Evolutionary conservation across 805 yeast genomes (phyloP), one percentile per base, ranked within the genome.

Genomic region (Isabelozyma pseudorhagii): DNA sequence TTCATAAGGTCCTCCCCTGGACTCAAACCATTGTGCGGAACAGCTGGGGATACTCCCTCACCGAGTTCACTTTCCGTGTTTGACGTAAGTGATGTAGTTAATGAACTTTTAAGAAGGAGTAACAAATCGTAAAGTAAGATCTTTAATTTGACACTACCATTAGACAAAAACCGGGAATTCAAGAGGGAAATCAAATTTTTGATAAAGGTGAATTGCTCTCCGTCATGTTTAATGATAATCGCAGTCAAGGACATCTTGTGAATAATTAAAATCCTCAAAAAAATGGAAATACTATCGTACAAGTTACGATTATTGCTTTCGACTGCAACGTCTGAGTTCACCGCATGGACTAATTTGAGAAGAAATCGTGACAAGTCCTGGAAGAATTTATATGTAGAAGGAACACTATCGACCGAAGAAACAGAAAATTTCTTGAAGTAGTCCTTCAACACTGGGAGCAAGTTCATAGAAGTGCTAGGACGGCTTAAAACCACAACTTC

Each of bases 101-200:
- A 50, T 3, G 73, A 59, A 7, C 63, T 61, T 59, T 82, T 83
- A 57, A 83, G 67, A 1, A 86, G 75, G 8, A 82, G 64, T 36
- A 84, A 64, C 48, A 83, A 73, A 58, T 84, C 89, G 59, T 83
- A 82, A 1, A 84, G 65, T 53, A 84, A 63, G 46, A 83, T 83
- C 53, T 77, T 76, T 46, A 84, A 60, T 53, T 79, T 82, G 25
- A 76, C 78, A 53, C 79, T 54, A 9, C 66, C 57, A 43, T 46
- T 38, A 5, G 41, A 38, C 56, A 83, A 68, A 29, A 75, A 67
- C 4, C 68, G 59, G 9, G 80, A 71, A 42, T 75, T 71, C 50
- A 81, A 68, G 13, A 84, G 55, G 9, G 67, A 66, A 9, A 78
- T 72, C 58, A 83, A 63, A 50, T 76, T 77, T 52, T 72, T 69